Evolutionary conservation across 179 eudicot genomes (phyloP), one percentile per base, ranked within the genome.

Genomic region (Corrigiola litoralis): DNA sequence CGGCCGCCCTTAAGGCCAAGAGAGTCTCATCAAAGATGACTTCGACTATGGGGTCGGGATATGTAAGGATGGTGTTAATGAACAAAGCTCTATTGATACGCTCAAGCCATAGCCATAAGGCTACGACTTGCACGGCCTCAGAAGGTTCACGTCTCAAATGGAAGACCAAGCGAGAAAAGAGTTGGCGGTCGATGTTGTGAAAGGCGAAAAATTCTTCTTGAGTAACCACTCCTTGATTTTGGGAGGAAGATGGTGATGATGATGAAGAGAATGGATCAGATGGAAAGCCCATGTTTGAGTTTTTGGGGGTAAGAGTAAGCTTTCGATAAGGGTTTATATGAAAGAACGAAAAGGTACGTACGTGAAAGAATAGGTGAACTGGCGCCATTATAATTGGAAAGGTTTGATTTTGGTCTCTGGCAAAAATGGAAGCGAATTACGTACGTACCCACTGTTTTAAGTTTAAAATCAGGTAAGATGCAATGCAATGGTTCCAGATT

Each of bases 91-190:
- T 34, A 7, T 59, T 38, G 20, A 27, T 5, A 0, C 68, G 63
- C 49, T 86, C 87, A 0, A 86, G 72, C 82, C 87, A 84, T 20
- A 81, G 25, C 73, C 76, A 76, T 8, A 86, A 50, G 0, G 79
- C 84, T 33, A 72, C 57, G 11, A 59, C 82, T 28, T 71, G 80
- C 70, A 86, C 59, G 67, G 79, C 74, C 45, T 70, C 63, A 0
- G 34, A 16, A 0, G 79, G 67, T 17, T 75, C 67, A 2, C 63
- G 66, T 5, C 59, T 23, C 21, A 59, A 18, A 17, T 36, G 28
- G 10, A 70, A 70, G 0, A 59, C 62, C 17, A 75, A 16, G 6
- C 63, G 34, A 11, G 31, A 16, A 24, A 75, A 75, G 4, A 69
- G 51, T 58, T 59, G 67, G 2, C 79, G 58, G 20, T 75, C 79